Evolutionary conservation across 306 rosid species (phyloP), one percentile per base, ranked within the genome.

Genomic region (Sphenostylis stenocarpa): DNA sequence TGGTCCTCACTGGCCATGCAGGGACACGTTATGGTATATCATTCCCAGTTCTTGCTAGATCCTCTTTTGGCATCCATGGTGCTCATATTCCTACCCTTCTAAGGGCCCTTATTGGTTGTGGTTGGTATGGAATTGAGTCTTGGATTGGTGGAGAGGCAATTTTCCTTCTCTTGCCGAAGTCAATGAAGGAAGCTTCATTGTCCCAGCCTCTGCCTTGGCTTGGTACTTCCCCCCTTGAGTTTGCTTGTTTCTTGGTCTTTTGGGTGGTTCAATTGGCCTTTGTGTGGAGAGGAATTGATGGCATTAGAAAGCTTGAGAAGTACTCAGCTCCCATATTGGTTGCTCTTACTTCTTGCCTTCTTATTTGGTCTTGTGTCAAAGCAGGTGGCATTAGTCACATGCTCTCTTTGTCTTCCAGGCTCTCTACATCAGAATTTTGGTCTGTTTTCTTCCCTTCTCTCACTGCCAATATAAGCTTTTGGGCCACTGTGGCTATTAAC

Each of bases 131-230:
- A 2, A 94, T 94, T 70, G 98, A 94, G 73, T 87, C 97, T 1
- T 92, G 98, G 98, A 94, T 94, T 6, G 95, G 97, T 15, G 97
- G 98, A 0, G 95, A 92, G n/a, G 96, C 97, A 0, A 92, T 94
- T 24, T 94, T 84, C 70, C 85, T 94, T 52, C 91, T 94, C 12
- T 36, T 94, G 8, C 97, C 97, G 24, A 79, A 84, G 14, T 73
- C 83, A 65, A 13, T 90, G 0, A 90, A 87, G 69, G 33, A 61
- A 19, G 71, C 90, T 3, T 29, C 85, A 3, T 16, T 85, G 0
- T 77, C 97, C 0, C 48, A 63, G 0, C 0, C 71, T 43, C 66
- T 87, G 3, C 88, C 96, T 53, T 89, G 96, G 96, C 87, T 94
- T 16, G 97, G 95, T 0, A 91, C 98, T 43, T 94, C 98, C 6